Conservation (phyloP, 768 basidiomycete genomes). For the Lanmaoa pseudosensibilis region DNA sequence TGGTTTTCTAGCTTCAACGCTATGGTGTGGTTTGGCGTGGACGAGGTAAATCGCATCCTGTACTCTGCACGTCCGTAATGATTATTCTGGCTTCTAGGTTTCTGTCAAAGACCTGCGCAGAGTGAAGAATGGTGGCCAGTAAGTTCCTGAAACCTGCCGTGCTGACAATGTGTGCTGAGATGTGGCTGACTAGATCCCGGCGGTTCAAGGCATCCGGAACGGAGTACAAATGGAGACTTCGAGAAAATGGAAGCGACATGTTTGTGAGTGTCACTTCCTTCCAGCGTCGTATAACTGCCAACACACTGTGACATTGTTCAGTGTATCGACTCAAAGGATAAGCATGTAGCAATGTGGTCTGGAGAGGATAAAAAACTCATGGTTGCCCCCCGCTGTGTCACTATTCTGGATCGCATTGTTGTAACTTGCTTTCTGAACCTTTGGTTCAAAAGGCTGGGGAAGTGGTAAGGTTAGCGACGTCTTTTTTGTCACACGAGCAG, state of each 20-base stretch:
- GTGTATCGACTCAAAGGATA: constrained; percentile 53
- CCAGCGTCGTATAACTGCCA: neutral
- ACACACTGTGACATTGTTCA: constrained; percentile 20
- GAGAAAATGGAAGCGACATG: constrained; percentile 44
- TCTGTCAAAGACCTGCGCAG: constrained; percentile 49
- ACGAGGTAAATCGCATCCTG: constrained; percentile 36
- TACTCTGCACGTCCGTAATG: neutral
- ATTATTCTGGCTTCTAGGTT: constrained; percentile 28
- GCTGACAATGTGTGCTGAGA: constrained; percentile 1
- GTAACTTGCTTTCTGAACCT: constrained; percentile 54
- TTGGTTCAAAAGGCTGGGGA: constrained; percentile 46
- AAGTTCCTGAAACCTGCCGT: constrained; percentile 10
- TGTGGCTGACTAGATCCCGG: constrained; percentile 42
- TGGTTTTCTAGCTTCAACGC: constrained; percentile 49
- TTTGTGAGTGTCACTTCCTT: constrained; percentile 37
- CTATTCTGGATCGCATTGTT: constrained; percentile 49
- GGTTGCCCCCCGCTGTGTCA: constrained; percentile 41
- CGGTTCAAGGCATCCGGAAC: constrained; percentile 49
- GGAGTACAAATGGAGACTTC: constrained; percentile 60
- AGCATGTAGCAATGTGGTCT: constrained; percentile 48
- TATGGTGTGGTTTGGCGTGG: constrained; percentile 48
- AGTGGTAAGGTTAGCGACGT: constrained; percentile 37
- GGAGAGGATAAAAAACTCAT: constrained; percentile 39
- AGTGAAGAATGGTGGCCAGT: constrained; percentile 54
- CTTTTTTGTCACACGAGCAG: neutral